Conservation (phyloP, 2,329 filamentous ascomycete genomes). For the Paecilomyces formosus region DNA sequence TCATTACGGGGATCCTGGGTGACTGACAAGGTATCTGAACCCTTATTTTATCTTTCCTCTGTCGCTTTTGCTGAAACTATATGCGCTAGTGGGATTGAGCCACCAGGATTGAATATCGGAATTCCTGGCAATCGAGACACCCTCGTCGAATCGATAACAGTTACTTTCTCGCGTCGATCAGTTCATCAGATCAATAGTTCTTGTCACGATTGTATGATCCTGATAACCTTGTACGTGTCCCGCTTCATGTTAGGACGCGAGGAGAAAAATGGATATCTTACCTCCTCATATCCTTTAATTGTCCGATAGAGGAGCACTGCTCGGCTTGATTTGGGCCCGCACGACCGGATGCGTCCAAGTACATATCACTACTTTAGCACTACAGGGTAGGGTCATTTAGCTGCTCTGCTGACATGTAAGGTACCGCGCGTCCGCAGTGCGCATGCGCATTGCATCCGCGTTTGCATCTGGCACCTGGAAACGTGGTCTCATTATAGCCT, state of each 20-base stretch:
- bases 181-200: not conserved
- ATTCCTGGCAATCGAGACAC: not conserved
- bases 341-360: not conserved
- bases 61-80: not conserved
- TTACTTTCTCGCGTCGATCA: not conserved
- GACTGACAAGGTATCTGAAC: not conserved
- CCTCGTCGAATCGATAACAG: not conserved
- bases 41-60: not conserved
- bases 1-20: not conserved
- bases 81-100: not conserved
- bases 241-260: not conserved
- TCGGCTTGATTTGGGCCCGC: not conserved
- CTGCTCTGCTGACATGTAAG: not conserved
- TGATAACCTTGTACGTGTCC: too few species aligned
- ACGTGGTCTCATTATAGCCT: not conserved
- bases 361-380: not conserved
- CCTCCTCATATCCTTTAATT: not conserved
- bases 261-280: not conserved
- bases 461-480: not conserved
- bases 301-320: not conserved
- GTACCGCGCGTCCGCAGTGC: not conserved
- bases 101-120: not conserved
- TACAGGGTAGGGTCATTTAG: not conserved
- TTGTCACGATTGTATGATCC: not conserved
- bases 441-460: not conserved